Percentiles rank a stretch among this genome's conserved stretches.
phyloP scores from a whole-genome alignment of 371 early-diverging fungal genomes.

The Blastocladiella emersonii region DNA sequence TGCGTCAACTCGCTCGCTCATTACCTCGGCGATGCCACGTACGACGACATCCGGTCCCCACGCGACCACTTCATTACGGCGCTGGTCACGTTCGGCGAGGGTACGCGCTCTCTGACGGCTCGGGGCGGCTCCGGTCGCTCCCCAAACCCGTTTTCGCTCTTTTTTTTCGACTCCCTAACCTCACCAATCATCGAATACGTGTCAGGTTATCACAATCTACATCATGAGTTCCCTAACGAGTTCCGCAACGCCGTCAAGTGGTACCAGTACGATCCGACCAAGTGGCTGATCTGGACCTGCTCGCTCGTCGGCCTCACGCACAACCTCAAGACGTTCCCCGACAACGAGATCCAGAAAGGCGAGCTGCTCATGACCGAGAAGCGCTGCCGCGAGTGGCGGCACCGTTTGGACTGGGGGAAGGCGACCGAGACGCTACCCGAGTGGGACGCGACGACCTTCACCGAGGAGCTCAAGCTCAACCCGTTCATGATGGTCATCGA shows the following conservation, averaged over 20 bases:
- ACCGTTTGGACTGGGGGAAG: constrained; percentile 55
- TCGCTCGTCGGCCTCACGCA: constrained; percentile 65
- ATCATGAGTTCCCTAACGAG: constrained; percentile 91
- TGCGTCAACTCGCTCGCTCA: constrained; percentile 84
- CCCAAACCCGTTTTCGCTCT: neutral
- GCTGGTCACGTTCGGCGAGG: constrained; percentile 65
- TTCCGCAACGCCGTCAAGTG: constrained; percentile 84
- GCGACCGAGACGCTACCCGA: constrained; percentile 55
- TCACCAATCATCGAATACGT: neutral
- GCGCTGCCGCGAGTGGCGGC: constrained; percentile 45
- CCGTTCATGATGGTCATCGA: constrained; percentile 76
- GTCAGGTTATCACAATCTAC: constrained; percentile 30
- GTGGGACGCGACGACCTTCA: constrained; percentile 15
- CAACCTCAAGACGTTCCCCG: constrained; percentile 74
- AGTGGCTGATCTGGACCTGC: constrained; percentile 66
- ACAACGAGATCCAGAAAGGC: constrained; percentile 80
- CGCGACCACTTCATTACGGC: constrained; percentile 71
- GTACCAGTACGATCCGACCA: constrained; percentile 91
- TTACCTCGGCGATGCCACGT: constrained; percentile 62
- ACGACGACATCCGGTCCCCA: constrained; percentile 65
- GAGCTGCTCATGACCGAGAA: constrained; percentile 67
- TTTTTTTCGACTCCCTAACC: neutral
- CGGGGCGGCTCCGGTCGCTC: too few relatives aligned
- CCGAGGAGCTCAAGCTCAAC: constrained; percentile 31
- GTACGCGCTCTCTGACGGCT: too few relatives aligned